Base-by-base conservation (phyloP, 2,329 filamentous ascomycete species). In the Fusarium miscanthi region DNA sequence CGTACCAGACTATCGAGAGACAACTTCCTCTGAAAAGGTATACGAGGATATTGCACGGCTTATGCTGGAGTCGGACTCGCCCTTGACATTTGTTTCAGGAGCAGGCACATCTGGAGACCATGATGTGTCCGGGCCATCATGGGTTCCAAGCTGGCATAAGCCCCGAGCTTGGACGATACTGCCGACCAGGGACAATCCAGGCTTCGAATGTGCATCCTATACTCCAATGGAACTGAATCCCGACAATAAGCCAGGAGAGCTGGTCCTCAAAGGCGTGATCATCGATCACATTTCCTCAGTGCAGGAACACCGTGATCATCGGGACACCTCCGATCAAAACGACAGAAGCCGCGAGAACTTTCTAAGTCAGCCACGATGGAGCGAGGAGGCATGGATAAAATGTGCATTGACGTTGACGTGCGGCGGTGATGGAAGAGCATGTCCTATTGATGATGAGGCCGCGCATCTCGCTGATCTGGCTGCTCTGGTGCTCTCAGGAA, bases 1-100 rank as follows among this genome's bases (percentile, higher is more conserved):
- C 17, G 6, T 56, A 8, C 27, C 52, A 6, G 52, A 43, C 1
- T 43, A 56, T 10, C 16, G 27, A 1, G 12, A 56, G 4, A 11
- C 0, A 16, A 54, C 37, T 0, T 8, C 11, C 0, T 2, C 6
- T 2, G 5, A 54, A 9, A 42, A 2, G 4, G 27, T 43, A 0
- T 54, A 2, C 1, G 25, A 54, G 14, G 11, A 43, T 16, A 8
- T 43, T 2, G 4, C 37, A 0, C 16, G 21, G 0, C 27, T 56
- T 0, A 7, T 56, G 12, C 21, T 42, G 0, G 3, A 17, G 3
- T 5, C 51, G 1, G 21, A 3, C 2, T 40, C 9, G 0, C 13
- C 49, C 0, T 2, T 54, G 2, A 43, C 52, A 0, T 23, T 43
- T 1, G n/a, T 43, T 16, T 56, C 52, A 0, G 52, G 52, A 16